Evolutionary conservation across 164 flowering plant species (phyloP), one percentile per base, ranked within the genome.

Genomic region (Nelumbo lutea): DNA sequence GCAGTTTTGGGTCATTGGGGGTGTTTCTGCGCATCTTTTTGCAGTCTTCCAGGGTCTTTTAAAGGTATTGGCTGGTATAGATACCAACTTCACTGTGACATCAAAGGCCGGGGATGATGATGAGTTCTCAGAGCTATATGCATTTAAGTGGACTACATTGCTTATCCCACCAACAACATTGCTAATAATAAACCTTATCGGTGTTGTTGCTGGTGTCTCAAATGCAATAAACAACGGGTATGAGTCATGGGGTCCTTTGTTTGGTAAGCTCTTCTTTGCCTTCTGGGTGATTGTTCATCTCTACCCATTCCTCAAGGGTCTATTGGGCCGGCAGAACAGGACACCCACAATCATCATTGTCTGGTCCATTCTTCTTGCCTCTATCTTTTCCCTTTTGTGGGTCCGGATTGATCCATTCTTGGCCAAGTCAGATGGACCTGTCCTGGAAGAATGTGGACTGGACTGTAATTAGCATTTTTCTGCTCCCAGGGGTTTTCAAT

Each of bases 1-100:
- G 68, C 91, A 87, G 73, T 87, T 87, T 71, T 87, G 88, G 91
- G 89, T 85, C 52, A 87, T 87, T 62, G 89, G 89, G 68, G 89
- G 91, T 14, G 85, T 83, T 65, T 87, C 89, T 39, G 79, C 89
- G 0, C 89, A 87, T 71, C 77, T 86, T 6, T 86, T 86, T 70
- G 91, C 89, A 0, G 86, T 87, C 45, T 73, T 87, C 70, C 88
- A 84, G 66, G 91, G 91, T 13, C 77, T 87, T 11, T 63, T 86
- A 68, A 87, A 85, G 71, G 89, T 87, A 13, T 65, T 85, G 47
- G 88, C 89, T 27, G 27, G 27, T 27, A 27, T 27, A 27, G 27
- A 27, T 27, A 27, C 27, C 27, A 27, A 27, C 27, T 27, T 27
- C 27, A 27, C 27, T 6, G 87, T 85, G 52, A 87, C 90, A 51